phyloP scores from a whole-genome alignment of 352 stramenopile genomes.

The Hyaloperonospora brassicae region DNA sequence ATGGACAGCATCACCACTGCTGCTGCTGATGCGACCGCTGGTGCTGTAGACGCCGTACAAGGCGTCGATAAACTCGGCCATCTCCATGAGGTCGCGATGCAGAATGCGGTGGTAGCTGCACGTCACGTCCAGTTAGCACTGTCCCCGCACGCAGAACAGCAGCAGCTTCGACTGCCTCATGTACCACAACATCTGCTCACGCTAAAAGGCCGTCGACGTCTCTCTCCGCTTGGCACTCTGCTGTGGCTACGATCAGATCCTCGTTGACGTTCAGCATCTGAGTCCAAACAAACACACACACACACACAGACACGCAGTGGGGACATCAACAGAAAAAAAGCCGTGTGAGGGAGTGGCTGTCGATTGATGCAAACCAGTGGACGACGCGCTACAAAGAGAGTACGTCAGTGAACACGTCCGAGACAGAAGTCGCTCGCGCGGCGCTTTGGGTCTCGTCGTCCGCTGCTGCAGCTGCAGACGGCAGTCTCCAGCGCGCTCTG shows the following conservation, averaged over 20 bases:
- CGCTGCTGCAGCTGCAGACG: constrained; percentile 4
- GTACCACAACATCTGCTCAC: constrained; percentile 23
- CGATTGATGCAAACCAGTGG: too few relatives aligned
- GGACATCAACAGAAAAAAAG: background rate
- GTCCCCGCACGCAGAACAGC: too few relatives aligned
- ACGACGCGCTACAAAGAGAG: background rate
- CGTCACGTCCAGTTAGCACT: constrained; percentile 10
- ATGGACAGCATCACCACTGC: constrained; percentile 1
- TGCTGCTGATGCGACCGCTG: constrained; percentile 10
- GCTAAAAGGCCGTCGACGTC: constrained; percentile 43
- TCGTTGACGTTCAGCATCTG: constrained; percentile 75
- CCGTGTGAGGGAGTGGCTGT: too few relatives aligned
- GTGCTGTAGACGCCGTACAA: constrained; percentile 70
- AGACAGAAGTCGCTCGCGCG: constrained; percentile 34
- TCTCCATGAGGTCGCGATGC: constrained; percentile 71
- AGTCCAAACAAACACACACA: constrained; percentile 3
- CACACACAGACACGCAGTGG: background rate
- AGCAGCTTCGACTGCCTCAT: background rate
- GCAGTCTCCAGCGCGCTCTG: constrained; percentile 12
- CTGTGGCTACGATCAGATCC: constrained; percentile 52
- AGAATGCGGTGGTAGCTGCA: constrained; percentile 62
- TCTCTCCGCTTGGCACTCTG: constrained; percentile 51
- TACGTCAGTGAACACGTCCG: constrained; percentile 63
- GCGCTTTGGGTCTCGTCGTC: constrained; percentile 33
- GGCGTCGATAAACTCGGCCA: constrained; percentile 73